These are phyloP conservation scores for Gaeumannomyces sp. DNA, from an alignment of 2,329 filamentous ascomycete genomes.

Conservation along the genomic window DNA sequence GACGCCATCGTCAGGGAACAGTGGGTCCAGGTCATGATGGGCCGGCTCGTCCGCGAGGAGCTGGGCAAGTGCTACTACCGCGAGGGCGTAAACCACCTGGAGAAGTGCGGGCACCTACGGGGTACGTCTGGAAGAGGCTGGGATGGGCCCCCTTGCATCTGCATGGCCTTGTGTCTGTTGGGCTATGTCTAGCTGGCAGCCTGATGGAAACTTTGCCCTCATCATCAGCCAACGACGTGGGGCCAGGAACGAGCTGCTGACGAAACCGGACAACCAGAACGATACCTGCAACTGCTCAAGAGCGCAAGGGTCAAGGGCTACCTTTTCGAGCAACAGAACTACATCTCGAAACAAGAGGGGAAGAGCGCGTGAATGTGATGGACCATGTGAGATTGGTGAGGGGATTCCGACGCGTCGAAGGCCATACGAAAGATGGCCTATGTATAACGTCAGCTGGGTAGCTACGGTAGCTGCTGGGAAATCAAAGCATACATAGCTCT, in stretches of 20 bases:
- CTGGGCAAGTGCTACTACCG: conserved; percentile 79
- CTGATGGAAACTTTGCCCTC: background rate
- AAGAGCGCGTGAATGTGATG: conserved; percentile 1
- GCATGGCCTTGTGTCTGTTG: background rate
- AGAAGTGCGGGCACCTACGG: conserved; percentile 78
- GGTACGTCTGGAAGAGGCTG: conserved; percentile 49
- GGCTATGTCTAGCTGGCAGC: background rate
- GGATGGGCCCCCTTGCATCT: background rate
- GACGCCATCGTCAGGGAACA: conserved; percentile 79
- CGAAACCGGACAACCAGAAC: conserved; percentile 46
- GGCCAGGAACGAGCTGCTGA: background rate
- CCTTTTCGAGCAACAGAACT: conserved; percentile 74
- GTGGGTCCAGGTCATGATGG: conserved; percentile 89
- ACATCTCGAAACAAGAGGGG: conserved; percentile 47
- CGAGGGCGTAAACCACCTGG: conserved; percentile 80
- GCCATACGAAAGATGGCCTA: background rate
- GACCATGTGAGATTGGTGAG: background rate
- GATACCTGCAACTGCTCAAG: conserved; percentile 72
- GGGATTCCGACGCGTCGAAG: background rate
- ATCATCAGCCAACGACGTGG: too few species aligned
- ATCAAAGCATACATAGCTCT: background rate
- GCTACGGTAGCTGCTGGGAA: background rate
- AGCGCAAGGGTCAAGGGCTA: conserved; percentile 73
- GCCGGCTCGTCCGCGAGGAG: conserved; percentile 73
- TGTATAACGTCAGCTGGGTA: background rate